These are phyloP conservation scores for Pythium volutum DNA, from an alignment of 352 stramenopile species.

Conservation along the genomic window DNA sequence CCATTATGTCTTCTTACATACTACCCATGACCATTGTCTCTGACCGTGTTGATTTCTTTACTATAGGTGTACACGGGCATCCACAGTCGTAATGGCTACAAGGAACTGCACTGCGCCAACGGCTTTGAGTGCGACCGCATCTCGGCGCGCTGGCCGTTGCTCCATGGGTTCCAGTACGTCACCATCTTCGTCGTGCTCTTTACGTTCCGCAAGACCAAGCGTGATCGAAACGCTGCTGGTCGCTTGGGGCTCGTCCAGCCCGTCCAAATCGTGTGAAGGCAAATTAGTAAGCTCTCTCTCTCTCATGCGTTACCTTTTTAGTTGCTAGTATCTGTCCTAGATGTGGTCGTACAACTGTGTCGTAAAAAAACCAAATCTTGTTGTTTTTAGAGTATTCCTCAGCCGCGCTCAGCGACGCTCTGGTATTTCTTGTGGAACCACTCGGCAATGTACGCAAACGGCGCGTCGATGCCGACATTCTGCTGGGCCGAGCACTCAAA, in stretches of 20 bases:
- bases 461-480: slow-evolving; percentile 66
- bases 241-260: slow-evolving; percentile 7
- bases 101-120: slow-evolving; percentile 59
- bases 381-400: background rate
- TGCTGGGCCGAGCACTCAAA: slow-evolving; percentile 82
- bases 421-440: slow-evolving; percentile 88
- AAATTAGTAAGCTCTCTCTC: background rate
- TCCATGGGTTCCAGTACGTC: slow-evolving; percentile 23
- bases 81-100: slow-evolving; percentile 15
- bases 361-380: background rate
- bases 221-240: slow-evolving; percentile 12
- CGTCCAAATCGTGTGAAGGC: background rate
- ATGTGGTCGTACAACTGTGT: background rate
- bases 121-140: slow-evolving; percentile 45
- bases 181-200: slow-evolving; percentile 25
- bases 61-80: slow-evolving; percentile 45
- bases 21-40: too few relatives aligned
- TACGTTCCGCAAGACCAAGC: slow-evolving; percentile 28
- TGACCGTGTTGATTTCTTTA: background rate
- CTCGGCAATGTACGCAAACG: slow-evolving; percentile 77
- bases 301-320: too few relatives aligned
- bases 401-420: slow-evolving; percentile 51
- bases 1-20: too few relatives aligned
- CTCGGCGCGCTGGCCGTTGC: slow-evolving; percentile 15
- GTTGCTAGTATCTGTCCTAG: background rate